Conservation (phyloP, 805 yeast genomes). For the Debaryomyces prosopidis region DNA sequence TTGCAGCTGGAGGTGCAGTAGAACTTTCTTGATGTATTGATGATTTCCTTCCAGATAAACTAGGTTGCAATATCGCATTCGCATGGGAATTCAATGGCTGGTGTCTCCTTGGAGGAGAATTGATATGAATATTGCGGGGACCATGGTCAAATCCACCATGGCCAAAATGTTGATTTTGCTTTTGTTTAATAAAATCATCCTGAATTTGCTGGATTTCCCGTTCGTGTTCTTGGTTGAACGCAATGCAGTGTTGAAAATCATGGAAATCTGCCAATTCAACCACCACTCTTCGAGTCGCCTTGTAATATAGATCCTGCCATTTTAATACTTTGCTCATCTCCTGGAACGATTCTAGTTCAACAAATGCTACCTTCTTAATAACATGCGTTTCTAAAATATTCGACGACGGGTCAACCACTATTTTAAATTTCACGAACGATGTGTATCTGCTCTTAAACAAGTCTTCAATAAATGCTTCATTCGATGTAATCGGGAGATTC, state of each 20-base stretch:
- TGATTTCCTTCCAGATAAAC: background rate
- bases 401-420: conserved; percentile 54
- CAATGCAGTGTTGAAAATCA: conserved; percentile 41
- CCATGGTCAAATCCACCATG: background rate
- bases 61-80: background rate
- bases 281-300: conserved; percentile 37
- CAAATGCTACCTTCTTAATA: conserved; percentile 61
- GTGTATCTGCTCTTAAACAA: conserved; percentile 65
- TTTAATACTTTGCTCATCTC: conserved; percentile 60
- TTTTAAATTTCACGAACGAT: conserved; percentile 56
- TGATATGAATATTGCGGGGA: background rate
- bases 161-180: background rate
- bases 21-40: background rate
- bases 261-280: conserved; percentile 40
- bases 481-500: conserved; percentile 57
- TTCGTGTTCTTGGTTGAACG: conserved; percentile 37
- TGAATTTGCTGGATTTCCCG: conserved; percentile 31
- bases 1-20: conserved; percentile 7
- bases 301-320: conserved; percentile 60
- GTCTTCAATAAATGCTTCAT: conserved; percentile 54
- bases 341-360: conserved; percentile 51
- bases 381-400: conserved; percentile 35
- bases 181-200: conserved; percentile 20
- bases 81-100: background rate
- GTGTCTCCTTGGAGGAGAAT: conserved; percentile 1